Evolutionary conservation across 306 rosid genomes (phyloP), one percentile per base, ranked within the genome.

Genomic region (Rosa persica): DNA sequence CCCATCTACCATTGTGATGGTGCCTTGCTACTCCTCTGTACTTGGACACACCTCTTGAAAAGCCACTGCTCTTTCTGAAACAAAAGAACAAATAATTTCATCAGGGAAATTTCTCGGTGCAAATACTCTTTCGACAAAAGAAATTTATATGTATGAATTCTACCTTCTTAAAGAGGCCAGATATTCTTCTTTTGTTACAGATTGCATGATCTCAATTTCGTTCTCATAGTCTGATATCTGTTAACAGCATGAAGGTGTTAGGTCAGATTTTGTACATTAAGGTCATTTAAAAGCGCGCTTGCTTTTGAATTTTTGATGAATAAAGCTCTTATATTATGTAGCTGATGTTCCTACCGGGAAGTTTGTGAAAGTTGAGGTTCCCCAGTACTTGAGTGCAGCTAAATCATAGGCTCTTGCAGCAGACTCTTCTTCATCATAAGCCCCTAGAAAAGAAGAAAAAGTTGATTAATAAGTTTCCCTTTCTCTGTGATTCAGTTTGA

Each of bases 331-430:
- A 16, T 17, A 69, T 5, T 34, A 22, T 61, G 12, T 42, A 49
- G 2, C 11, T 20, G 22, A 39, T 49, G 30, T 55, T 60, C 83
- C 22, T 89, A 90, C 96, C 22, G 96, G 93, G 39, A 94, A 94
- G 79, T 94, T 94, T 70, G 89, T 94, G 89, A 92, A 86, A 68
- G 92, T 92, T 22, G 96, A 82, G 44, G 87, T 73, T 71, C 98
- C 98, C 97, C 98, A 92, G 39, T 94, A 92, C 86, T 92, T 94
- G 46, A 90, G 79, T 51, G 98, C 97, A 71, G 93, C 98, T 85
- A 94, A 83, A 86, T 94, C 98, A 84, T 94, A 94, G 54, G 97
- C 98, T 75, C 97, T 87, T 66, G 97, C 97, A 5, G 97, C 98
- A 44, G 92, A 90, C 82, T 94, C 92, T 87, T 94, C 97, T 83